phyloP scores from a whole-genome alignment of 345 rosid genomes.

The Triadica sebifera region DNA sequence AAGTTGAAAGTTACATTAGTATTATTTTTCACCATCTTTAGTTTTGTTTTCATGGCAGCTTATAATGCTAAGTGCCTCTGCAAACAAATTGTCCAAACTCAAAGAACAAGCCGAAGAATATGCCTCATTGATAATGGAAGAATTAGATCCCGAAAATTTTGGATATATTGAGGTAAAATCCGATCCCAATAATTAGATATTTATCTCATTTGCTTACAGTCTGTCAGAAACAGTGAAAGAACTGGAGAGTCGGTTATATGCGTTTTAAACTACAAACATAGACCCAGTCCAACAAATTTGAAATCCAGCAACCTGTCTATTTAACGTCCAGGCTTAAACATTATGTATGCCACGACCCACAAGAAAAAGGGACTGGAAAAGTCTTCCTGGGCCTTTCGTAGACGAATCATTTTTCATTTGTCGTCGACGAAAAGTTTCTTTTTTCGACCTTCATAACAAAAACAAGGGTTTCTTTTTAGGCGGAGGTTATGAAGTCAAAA shows the following conservation, averaged over 20 bases:
- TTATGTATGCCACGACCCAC: not conserved
- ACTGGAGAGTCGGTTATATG: not conserved
- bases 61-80: constrained; percentile 91
- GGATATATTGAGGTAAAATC: constrained; percentile 85
- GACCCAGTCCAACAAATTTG: not conserved
- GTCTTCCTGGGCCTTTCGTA: not conserved
- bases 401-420: not conserved
- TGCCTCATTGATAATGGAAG: constrained; percentile 93
- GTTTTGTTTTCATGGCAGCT: constrained; percentile 51
- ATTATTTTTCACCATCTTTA: constrained; percentile 1
- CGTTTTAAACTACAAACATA: not conserved
- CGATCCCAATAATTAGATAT: not conserved
- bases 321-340: not conserved
- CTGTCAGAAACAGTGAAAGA: too few species aligned
- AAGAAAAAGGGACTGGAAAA: not conserved
- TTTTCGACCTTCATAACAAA: not conserved
- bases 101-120: constrained; percentile 95
- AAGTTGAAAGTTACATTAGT: not conserved
- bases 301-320: not conserved
- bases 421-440: not conserved
- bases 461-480: too few species aligned
- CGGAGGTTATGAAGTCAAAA: not conserved
- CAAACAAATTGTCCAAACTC: constrained; percentile 83
- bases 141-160: constrained; percentile 85
- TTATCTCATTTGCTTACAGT: too few species aligned